These are phyloP conservation scores for Trichodelitschia bisporula DNA, from an alignment of 495 filamentous ascomycete genomes.

Conservation along the genomic window DNA sequence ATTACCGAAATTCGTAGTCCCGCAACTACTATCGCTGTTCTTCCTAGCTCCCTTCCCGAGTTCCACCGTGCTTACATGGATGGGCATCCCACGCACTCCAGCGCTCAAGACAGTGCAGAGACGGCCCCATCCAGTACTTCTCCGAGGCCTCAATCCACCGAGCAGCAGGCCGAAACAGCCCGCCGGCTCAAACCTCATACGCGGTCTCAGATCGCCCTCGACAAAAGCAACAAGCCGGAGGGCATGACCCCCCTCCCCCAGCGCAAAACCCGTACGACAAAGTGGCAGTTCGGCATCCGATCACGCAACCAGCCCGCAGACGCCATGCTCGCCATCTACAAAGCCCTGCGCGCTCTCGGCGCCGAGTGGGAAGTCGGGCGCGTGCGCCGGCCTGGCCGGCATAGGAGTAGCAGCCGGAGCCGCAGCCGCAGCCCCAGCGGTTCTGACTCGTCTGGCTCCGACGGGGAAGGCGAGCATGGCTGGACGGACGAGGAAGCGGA, in stretches of 20 bases:
- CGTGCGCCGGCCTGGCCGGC: constrained; percentile 12
- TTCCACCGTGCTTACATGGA: constrained; percentile 84
- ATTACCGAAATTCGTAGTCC: constrained; percentile 10
- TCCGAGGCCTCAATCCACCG: constrained; percentile 23
- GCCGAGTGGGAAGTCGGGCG: constrained; percentile 54
- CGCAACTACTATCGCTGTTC: constrained; percentile 62
- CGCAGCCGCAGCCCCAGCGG: constrained; percentile 6
- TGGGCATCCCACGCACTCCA: constrained; percentile 12
- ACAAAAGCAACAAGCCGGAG: constrained; percentile 39
- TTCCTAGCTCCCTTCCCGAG: constrained; percentile 70
- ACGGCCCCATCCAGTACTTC: constrained; percentile 1
- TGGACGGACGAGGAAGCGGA: background rate
- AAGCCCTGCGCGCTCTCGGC: constrained; percentile 63
- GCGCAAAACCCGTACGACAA: constrained; percentile 45
- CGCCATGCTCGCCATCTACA: constrained; percentile 81
- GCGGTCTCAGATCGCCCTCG: constrained; percentile 30
- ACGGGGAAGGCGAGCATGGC: constrained; percentile 7
- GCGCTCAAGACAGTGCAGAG: constrained; percentile 1
- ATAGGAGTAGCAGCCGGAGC: constrained; percentile 5
- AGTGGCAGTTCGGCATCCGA: constrained; percentile 95
- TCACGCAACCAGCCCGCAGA: constrained; percentile 83
- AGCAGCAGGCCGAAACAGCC: constrained; percentile 52
- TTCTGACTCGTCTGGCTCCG: background rate
- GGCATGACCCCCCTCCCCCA: constrained; percentile 20
- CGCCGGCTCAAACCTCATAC: constrained; percentile 60